Conservation (phyloP, 306 rosid species). For the Sechiopsis laciniata region DNA sequence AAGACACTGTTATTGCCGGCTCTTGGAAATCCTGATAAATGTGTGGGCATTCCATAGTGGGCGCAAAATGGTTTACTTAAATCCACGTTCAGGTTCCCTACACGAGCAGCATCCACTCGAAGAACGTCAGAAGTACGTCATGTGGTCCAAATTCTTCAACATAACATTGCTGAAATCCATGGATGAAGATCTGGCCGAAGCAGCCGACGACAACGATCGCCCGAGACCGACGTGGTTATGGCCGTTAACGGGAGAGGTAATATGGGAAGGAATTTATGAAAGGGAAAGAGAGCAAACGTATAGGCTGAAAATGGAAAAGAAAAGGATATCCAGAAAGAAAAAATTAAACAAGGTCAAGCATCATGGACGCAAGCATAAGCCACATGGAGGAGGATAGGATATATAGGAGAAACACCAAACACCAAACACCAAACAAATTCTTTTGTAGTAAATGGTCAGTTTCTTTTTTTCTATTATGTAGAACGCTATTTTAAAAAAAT, state of each 20-base stretch:
- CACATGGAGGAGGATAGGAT: conserved; percentile 67
- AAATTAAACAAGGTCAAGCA: conserved; percentile 49
- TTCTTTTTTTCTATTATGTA: neutral
- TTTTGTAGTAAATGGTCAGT: neutral
- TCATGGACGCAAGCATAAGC: conserved; percentile 59
- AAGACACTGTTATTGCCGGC: conserved; percentile 76
- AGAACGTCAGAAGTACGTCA: conserved; percentile 47
- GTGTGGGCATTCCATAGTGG: conserved; percentile 97
- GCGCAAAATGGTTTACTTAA: conserved; percentile 67
- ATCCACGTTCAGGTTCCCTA: conserved; percentile 60
- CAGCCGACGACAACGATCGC: conserved; percentile 73
- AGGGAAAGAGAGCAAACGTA: conserved; percentile 71
- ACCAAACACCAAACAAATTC: no score
- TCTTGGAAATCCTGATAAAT: conserved; percentile 76
- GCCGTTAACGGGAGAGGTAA: conserved; percentile 88
- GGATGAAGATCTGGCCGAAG: conserved; percentile 94
- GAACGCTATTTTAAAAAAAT: neutral
- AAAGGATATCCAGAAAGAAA: conserved; percentile 58
- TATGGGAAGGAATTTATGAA: conserved; percentile 78
- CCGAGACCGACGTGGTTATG: conserved; percentile 73
- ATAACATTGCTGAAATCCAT: conserved; percentile 59
- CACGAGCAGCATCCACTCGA: conserved; percentile 78
- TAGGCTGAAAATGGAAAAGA: conserved; percentile 75
- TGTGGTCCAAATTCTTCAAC: conserved; percentile 78
- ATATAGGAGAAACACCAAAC: neutral